A percentile compares a stretch with the other conserved stretches of the same genome.
These are phyloP conservation scores for Cyberlindnera xylosilytica DNA, from an alignment of 805 yeast genomes.

Conservation along the genomic window DNA sequence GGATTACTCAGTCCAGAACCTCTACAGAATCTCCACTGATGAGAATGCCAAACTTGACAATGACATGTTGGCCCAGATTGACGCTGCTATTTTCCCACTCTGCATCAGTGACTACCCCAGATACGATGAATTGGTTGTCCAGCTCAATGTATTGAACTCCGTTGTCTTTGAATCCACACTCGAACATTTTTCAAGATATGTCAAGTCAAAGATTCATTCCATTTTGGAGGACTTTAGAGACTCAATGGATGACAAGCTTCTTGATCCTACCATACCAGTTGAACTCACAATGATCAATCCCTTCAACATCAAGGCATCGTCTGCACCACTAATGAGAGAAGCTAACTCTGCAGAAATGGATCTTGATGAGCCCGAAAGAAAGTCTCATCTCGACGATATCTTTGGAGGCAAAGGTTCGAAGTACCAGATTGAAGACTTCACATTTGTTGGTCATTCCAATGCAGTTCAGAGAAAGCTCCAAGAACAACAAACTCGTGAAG, in stretches of 20 bases:
- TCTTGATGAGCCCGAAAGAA: slow-evolving; percentile 8
- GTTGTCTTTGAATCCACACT: slow-evolving; percentile 8
- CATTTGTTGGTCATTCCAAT: slow-evolving; percentile 11
- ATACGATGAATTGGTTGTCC: slow-evolving; percentile 24
- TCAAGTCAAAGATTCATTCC: slow-evolving; percentile 21
- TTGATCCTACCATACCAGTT: slow-evolving; percentile 20
- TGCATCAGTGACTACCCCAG: slow-evolving; percentile 26
- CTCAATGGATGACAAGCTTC: slow-evolving; percentile 7
- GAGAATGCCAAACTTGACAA: slow-evolving; percentile 13
- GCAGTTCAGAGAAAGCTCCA: not conserved
- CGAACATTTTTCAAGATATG: slow-evolving; percentile 15
- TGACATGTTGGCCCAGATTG: slow-evolving; percentile 6
- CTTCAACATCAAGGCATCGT: slow-evolving; percentile 2
- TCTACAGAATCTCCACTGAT: slow-evolving; percentile 21
- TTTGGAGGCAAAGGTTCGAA: slow-evolving; percentile 9
- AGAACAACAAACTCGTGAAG: slow-evolving; percentile 2
- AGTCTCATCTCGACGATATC: slow-evolving; percentile 23
- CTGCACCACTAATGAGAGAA: not conserved
- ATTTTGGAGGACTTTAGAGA: slow-evolving; percentile 27
- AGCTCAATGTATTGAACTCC: slow-evolving; percentile 13
- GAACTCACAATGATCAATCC: slow-evolving; percentile 32
- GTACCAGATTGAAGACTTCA: slow-evolving; percentile 7
- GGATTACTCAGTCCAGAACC: slow-evolving; percentile 18
- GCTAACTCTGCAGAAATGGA: slow-evolving; percentile 12
- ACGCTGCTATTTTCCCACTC: slow-evolving; percentile 22